Conservation (phyloP, 2,329 filamentous ascomycete genomes). For the Gnomoniopsis smithogilvyi region DNA sequence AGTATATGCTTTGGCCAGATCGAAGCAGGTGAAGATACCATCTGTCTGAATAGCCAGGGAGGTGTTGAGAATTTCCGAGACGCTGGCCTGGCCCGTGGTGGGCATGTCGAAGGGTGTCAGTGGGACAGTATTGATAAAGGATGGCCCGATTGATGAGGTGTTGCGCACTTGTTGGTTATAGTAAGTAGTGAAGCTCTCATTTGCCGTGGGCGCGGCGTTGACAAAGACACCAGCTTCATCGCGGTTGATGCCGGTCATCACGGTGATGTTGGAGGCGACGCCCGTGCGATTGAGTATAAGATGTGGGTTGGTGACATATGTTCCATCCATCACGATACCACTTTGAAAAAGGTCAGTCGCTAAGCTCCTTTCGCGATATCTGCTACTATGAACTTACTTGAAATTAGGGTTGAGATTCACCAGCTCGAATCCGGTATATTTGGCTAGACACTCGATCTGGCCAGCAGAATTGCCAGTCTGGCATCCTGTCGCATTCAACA, state of each 20-base stretch:
- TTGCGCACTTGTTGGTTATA: slow-evolving; percentile 18
- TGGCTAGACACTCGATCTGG: not conserved
- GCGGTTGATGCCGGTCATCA: slow-evolving; percentile 35
- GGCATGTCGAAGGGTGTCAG: slow-evolving; percentile 10
- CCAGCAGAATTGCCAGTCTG: slow-evolving; percentile 20
- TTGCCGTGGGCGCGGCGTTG: slow-evolving; percentile 20
- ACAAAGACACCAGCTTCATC: slow-evolving; percentile 27
- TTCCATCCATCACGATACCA: slow-evolving; percentile 28
- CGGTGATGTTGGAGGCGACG: slow-evolving; percentile 24
- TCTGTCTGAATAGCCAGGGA: slow-evolving; percentile 28
- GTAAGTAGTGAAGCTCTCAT: slow-evolving; percentile 20
- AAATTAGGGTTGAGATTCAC: slow-evolving; percentile 27
- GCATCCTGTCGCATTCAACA: slow-evolving; percentile 26
- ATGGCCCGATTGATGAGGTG: slow-evolving; percentile 4
- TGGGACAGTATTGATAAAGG: slow-evolving; percentile 13
- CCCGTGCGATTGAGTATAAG: slow-evolving; percentile 27
- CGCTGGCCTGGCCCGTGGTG: slow-evolving; percentile 13
- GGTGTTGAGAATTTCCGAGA: slow-evolving; percentile 29
- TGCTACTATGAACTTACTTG: slow-evolving; percentile 19
- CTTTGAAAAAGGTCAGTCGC: slow-evolving; percentile 4
- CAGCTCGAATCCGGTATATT: slow-evolving; percentile 26
- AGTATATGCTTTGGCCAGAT: slow-evolving; percentile 31
- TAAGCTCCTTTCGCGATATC: no score
- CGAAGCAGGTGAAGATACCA: slow-evolving; percentile 31
- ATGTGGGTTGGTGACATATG: slow-evolving; percentile 24